phyloP scores from a whole-genome alignment of 176 grass and related monocot species.

The Triticum dicoccoides region DNA sequence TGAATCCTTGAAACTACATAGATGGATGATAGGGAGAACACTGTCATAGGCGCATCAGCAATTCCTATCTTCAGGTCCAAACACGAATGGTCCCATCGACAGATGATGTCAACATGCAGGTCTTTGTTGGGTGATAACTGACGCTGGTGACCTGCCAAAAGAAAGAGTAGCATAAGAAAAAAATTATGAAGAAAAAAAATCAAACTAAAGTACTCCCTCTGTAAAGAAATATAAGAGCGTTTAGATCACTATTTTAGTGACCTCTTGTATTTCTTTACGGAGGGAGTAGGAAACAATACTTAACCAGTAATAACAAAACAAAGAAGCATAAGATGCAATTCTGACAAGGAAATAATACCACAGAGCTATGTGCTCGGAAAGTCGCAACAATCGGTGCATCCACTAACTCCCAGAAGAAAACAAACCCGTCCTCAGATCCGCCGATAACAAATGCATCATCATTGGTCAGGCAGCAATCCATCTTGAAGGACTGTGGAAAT shows the following conservation, averaged over 20 bases:
- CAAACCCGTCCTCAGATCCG: conserved; percentile 82
- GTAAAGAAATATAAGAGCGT: too few species aligned
- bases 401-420: conserved; percentile 95
- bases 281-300: neutral
- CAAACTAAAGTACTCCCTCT: neutral
- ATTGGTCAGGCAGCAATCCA: conserved; percentile 96
- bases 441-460: conserved; percentile 83
- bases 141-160: conserved; percentile 79
- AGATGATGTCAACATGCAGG: conserved; percentile 89
- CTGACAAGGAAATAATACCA: conserved; percentile 55
- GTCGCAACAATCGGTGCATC: conserved; percentile 75
- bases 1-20: neutral
- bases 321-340: neutral
- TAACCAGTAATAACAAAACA: neutral
- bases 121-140: conserved; percentile 79
- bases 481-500: conserved; percentile 73
- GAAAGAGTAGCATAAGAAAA: neutral
- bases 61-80: conserved; percentile 49
- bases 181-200: neutral
- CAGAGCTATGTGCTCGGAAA: conserved; percentile 85
- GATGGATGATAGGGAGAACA: conserved; percentile 12
- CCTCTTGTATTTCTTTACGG: too few species aligned
- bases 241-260: too few species aligned
- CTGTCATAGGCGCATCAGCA: neutral
- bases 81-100: conserved; percentile 84